A percentile compares a stretch with the other conserved stretches of the same genome.
These are phyloP conservation scores for Aureobasidium namibiae DNA, from an alignment of 2,329 filamentous ascomycete species.

Conservation along the genomic window DNA sequence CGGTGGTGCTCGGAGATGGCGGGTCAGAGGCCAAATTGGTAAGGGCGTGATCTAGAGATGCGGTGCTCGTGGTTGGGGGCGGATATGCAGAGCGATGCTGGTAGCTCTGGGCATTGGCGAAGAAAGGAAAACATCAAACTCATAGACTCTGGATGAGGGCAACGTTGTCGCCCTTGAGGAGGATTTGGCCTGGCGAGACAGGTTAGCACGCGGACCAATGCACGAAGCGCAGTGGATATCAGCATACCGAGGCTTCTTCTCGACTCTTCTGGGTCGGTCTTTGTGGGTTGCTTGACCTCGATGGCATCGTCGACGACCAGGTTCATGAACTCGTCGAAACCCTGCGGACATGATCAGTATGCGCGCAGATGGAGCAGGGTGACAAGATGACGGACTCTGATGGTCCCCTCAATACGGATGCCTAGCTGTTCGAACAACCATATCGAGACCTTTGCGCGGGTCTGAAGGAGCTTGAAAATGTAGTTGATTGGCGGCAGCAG, in stretches of 20 bases:
- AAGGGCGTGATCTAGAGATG: background rate
- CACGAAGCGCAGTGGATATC: background rate
- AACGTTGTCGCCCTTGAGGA: constrained; percentile 83
- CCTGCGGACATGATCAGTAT: constrained; percentile 44
- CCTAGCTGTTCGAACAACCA: constrained; percentile 96
- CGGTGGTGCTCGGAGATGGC: constrained; percentile 32
- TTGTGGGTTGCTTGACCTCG: constrained; percentile 79
- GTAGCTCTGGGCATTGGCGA: background rate
- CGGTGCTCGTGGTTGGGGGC: background rate
- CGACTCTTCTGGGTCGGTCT: constrained; percentile 66
- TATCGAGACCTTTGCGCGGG: constrained; percentile 78
- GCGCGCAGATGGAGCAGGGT: constrained; percentile 12
- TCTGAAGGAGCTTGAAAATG: constrained; percentile 85
- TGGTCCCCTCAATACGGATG: constrained; percentile 92
- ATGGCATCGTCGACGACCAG: constrained; percentile 91
- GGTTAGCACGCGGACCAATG: constrained; percentile 10
- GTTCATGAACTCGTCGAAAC: constrained; percentile 99
- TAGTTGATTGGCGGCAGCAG: constrained; percentile 75
- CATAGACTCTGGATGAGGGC: constrained; percentile 56
- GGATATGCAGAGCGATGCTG: background rate
- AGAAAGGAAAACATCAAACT: background rate
- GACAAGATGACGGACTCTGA: constrained; percentile 55
- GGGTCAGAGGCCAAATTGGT: constrained; percentile 11
- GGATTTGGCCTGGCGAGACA: constrained; percentile 58
- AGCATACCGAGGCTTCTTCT: constrained; percentile 67